phyloP scores from a whole-genome alignment of 2,329 filamentous ascomycete species.

The Blastomyces parvus region DNA sequence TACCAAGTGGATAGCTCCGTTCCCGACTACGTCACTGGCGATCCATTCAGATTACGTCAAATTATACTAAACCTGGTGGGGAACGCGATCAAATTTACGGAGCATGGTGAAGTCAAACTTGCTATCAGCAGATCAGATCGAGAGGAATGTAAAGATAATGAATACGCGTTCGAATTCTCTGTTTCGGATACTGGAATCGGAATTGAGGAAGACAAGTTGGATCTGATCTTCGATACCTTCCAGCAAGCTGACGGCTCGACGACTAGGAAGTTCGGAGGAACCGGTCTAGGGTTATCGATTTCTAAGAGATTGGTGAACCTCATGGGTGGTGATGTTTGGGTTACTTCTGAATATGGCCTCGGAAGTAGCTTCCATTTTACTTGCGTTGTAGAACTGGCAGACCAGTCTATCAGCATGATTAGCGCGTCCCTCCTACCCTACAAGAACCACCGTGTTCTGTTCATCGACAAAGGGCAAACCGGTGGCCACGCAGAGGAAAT shows the following conservation, averaged over 20 bases:
- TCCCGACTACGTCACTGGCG: slow-evolving; percentile 88
- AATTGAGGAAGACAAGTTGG: slow-evolving; percentile 88
- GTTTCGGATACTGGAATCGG: slow-evolving; percentile 96
- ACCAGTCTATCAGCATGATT: slow-evolving; percentile 66
- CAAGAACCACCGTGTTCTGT: slow-evolving; percentile 81
- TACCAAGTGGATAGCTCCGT: slow-evolving; percentile 91
- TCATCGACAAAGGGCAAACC: slow-evolving; percentile 85
- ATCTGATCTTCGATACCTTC: slow-evolving; percentile 97
- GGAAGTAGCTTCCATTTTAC: slow-evolving; percentile 97
- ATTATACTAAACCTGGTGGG: slow-evolving; percentile 96
- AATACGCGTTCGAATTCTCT: slow-evolving; percentile 91
- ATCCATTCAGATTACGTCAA: slow-evolving; percentile 91
- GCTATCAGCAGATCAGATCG: slow-evolving; percentile 66
- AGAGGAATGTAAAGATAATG: slow-evolving; percentile 56
- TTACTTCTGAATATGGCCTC: slow-evolving; percentile 81
- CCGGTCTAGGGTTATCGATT: slow-evolving; percentile 85
- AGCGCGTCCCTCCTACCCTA: slow-evolving; percentile 74
- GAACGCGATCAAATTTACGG: slow-evolving; percentile 98
- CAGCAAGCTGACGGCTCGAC: slow-evolving; percentile 97
- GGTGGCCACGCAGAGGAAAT: slow-evolving; percentile 58
- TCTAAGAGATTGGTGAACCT: slow-evolving; percentile 90
- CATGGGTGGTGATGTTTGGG: slow-evolving; percentile 95
- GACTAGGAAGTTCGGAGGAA: slow-evolving; percentile 90
- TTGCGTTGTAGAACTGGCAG: slow-evolving; percentile 76
- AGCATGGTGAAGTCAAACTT: slow-evolving; percentile 89